phyloP scores from a whole-genome alignment of 2,329 filamentous ascomycete species.

The Apiospora kogelbergensis region DNA sequence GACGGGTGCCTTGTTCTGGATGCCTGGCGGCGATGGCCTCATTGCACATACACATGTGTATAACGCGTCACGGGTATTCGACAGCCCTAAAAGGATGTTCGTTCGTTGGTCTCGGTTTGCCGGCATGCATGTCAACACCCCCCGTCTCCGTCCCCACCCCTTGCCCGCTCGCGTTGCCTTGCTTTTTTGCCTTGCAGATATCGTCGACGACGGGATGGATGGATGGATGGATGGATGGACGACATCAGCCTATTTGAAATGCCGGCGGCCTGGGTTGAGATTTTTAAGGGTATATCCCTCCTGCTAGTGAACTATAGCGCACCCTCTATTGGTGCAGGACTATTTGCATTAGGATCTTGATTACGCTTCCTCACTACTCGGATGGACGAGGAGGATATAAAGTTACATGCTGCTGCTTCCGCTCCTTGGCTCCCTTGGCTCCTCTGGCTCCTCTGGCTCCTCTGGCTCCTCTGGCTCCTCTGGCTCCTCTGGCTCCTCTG shows the following conservation, averaged over 20 bases:
- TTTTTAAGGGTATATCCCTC: constrained; percentile 4
- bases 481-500: background rate
- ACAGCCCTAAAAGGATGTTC: constrained; percentile 4
- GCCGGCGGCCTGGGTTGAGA: background rate
- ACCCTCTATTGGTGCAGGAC: background rate
- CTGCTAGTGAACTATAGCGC: constrained; percentile 1
- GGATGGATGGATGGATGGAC: background rate
- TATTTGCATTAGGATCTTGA: background rate
- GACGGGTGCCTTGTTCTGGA: too few species aligned
- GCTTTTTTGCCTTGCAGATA: background rate
- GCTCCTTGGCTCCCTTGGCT: too few species aligned
- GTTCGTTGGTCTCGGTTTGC: constrained; percentile 5
- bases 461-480: too few species aligned
- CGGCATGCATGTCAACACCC: constrained; percentile 1
- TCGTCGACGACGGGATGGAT: background rate
- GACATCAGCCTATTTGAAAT: background rate
- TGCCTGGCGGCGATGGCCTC: too few species aligned
- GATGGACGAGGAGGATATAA: background rate
- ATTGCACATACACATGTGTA: too few species aligned
- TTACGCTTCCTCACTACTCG: constrained; percentile 1
- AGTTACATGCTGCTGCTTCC: background rate
- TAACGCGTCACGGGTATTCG: background rate
- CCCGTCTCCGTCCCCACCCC: background rate
- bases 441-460: too few species aligned
- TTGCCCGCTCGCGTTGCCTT: background rate